Evolutionary conservation across 2,329 filamentous ascomycete genomes (phyloP).

Genomic region (Epichloe sibirici): DNA sequence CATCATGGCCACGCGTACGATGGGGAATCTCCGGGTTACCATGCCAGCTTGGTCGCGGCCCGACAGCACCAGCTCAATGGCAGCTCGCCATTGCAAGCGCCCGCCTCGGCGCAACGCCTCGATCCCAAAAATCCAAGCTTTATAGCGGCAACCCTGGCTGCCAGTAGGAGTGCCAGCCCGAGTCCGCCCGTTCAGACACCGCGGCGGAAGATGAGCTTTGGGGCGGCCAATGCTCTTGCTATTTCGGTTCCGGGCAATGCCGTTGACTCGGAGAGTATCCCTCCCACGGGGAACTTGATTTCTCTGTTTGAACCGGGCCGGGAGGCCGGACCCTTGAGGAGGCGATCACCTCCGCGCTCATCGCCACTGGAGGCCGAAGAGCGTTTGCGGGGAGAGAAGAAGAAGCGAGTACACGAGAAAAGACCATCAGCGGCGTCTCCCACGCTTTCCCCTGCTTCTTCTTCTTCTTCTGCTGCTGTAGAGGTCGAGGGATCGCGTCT

Average conservation of each 20-base stretch:
- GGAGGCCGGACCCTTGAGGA: slow-evolving; percentile 23
- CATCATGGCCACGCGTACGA: slow-evolving; percentile 7
- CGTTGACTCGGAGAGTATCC: slow-evolving; percentile 42
- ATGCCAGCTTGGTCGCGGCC: slow-evolving; percentile 10
- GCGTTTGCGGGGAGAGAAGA: background rate
- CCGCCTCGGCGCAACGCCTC: slow-evolving; percentile 6
- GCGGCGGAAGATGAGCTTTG: slow-evolving; percentile 19
- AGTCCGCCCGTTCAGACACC: slow-evolving; percentile 14
- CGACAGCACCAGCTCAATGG: slow-evolving; percentile 14
- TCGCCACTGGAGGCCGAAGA: background rate
- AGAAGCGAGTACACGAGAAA: background rate
- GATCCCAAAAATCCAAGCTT: slow-evolving; percentile 43
- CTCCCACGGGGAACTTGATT: slow-evolving; percentile 52
- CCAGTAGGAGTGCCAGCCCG: slow-evolving; percentile 36
- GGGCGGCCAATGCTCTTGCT: slow-evolving; percentile 15
- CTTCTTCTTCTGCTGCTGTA: background rate
- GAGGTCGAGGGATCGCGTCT: background rate
- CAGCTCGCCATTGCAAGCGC: background rate
- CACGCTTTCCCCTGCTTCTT: background rate
- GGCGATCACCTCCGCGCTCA: slow-evolving; percentile 9
- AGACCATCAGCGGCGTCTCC: background rate
- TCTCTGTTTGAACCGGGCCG: slow-evolving; percentile 52
- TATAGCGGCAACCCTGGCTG: slow-evolving; percentile 45
- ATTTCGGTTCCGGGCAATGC: slow-evolving; percentile 12
- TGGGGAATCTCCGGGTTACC: background rate